Base-by-base conservation (phyloP, 208 protist genomes). In the Leishmania martiniquensis region DNA sequence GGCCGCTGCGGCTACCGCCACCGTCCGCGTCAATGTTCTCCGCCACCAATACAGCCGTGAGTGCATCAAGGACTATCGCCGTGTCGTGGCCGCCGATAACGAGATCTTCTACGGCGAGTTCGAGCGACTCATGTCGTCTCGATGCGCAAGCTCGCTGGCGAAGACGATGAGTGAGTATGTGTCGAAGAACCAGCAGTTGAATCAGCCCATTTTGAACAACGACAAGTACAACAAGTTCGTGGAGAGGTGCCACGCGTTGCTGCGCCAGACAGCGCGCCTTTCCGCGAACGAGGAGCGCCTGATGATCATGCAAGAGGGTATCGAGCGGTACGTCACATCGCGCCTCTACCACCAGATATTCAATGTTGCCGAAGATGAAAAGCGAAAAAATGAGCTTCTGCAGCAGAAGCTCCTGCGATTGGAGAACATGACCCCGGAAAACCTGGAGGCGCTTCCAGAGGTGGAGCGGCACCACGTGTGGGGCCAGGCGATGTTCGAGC, bases 321-420 rank as follows among this genome's bases (percentile, higher is more conserved):
- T 97, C 63, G 93, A 97, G 77, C 89, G 87, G 67, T 95, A 93
- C 82, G 84, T 93, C 25, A 94, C 90, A 55, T 87, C 87, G 32
- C 90, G 93, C 67, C 80, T 97, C 29, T 97, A 95, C 70, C 84
- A 75, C 22, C 81, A 78, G 62, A 65, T 95, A 22, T 95, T 88
- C 80, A 85, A 83, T 47, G 85, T 89, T 22, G 71, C 69, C 47
- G 79, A 85, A 44, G 82, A 87, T 20, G 90, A 95, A 6, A 55
- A 67, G 34, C 60, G 78, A 37, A 60, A 80, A 54, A 90, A 89
- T 57, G 57, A 42, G 39, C 60, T 85, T 25, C 78, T 97, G 62
- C 79, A 87, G 22, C 44, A 69, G 15, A 91, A 90, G 71, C 83
- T 94, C 37, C 32, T 65, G 51, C 66, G 59, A 6, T 57, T 93